Conservation (phyloP, 805 yeast species). For the Metschnikowia koreensis region DNA sequence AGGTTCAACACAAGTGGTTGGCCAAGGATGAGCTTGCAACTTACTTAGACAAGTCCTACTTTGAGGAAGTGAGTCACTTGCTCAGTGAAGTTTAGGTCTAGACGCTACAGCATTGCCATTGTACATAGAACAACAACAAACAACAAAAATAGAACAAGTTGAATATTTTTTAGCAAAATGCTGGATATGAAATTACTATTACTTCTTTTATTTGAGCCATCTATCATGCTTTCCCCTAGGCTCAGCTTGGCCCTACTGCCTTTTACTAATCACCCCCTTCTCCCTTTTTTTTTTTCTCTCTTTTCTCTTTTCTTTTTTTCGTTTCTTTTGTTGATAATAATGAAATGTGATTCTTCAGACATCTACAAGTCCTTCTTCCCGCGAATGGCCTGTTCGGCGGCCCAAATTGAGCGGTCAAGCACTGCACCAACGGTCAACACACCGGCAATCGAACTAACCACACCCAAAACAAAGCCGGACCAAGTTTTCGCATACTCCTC, state of each 20-base stretch:
- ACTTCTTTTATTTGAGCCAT: too few species aligned
- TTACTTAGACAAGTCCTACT: constrained; percentile 55
- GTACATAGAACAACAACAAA: constrained; percentile 9
- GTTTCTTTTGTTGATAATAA: not conserved
- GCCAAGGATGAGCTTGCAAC: constrained; percentile 71
- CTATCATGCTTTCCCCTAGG: too few species aligned
- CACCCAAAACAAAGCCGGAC: constrained; percentile 79
- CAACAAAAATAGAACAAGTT: not conserved
- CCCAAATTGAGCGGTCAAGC: constrained; percentile 83
- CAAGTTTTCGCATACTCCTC: constrained; percentile 74
- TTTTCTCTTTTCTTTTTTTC: not conserved
- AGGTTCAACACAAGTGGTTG: constrained; percentile 72
- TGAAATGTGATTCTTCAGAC: too few species aligned
- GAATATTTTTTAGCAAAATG: too few species aligned
- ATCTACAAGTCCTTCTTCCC: constrained; percentile 57
- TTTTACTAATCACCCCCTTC: not conserved
- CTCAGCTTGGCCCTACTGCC: too few species aligned
- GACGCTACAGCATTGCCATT: not conserved
- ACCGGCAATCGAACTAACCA: constrained; percentile 89
- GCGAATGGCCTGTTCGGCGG: constrained; percentile 74
- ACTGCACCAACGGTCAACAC: constrained; percentile 90
- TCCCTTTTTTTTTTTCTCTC: not conserved
- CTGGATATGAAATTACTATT: too few species aligned
- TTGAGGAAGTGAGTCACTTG: constrained; percentile 49
- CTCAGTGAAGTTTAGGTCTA: constrained; percentile 36